Evolutionary conservation across 352 stramenopile genomes (phyloP).

Genomic region (Phytophthora nicotianae): DNA sequence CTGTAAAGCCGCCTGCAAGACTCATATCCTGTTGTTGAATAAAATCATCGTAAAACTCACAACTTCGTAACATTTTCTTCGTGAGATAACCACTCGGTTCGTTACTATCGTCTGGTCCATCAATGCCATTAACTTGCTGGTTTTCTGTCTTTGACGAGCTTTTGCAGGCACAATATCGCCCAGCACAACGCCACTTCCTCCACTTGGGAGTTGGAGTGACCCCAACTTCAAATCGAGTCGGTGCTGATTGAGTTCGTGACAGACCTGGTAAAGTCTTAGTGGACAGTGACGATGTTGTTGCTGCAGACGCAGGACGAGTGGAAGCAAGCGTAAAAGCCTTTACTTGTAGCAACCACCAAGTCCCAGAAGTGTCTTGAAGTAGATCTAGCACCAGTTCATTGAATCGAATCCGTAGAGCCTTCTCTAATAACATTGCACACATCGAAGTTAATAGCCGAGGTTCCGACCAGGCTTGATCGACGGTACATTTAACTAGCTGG

Average conservation of each 20-base stretch:
- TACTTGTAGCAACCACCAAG: constrained; percentile 74
- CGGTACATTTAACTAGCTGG: constrained; percentile 65
- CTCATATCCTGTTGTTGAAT: constrained; percentile 46
- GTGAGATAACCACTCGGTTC: constrained; percentile 55
- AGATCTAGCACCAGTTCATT: constrained; percentile 62
- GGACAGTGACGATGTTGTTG: constrained; percentile 4
- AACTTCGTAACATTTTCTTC: constrained; percentile 73
- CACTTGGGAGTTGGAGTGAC: constrained; percentile 16
- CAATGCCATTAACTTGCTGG: constrained; percentile 9
- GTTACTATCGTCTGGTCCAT: constrained; percentile 5
- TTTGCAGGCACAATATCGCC: constrained; percentile 35
- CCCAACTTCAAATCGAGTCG: constrained; percentile 40
- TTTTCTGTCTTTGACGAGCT: not conserved
- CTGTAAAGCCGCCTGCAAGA: constrained; percentile 43
- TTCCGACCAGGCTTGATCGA: constrained; percentile 55
- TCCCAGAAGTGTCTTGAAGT: constrained; percentile 50
- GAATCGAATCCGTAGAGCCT: constrained; percentile 44
- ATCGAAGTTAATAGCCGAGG: constrained; percentile 46
- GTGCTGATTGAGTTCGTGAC: constrained; percentile 51
- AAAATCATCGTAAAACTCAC: constrained; percentile 67
- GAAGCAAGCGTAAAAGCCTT: constrained; percentile 59
- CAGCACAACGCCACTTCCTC: constrained; percentile 62
- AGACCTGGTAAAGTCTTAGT: not conserved
- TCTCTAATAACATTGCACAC: constrained; percentile 44
- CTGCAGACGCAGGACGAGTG: constrained; percentile 26